These are phyloP conservation scores for Antitrichia curtipendula DNA, from an alignment of 225 moss, liverwort and hornwort genomes.

Conservation along the genomic window DNA sequence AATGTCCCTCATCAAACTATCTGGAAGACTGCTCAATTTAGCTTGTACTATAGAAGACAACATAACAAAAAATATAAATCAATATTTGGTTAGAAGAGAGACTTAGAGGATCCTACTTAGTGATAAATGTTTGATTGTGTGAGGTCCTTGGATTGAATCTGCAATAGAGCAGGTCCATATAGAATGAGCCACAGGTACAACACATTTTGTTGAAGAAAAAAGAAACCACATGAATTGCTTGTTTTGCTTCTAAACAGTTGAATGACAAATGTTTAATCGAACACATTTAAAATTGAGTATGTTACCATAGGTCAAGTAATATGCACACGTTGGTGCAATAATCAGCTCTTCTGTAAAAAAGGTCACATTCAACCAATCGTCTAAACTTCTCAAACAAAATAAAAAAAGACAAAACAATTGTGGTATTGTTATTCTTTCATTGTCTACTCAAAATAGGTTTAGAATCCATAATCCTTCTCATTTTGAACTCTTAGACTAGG, in stretches of 20 bases:
- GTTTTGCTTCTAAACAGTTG: rapidly evolving
- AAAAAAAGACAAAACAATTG: neutral
- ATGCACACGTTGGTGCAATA: too few species aligned
- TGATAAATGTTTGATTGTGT: rapidly evolving
- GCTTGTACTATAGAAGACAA: rapidly evolving
- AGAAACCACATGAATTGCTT: too few species aligned
- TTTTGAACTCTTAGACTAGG: neutral
- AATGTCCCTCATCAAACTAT: neutral
- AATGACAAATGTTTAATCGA: rapidly evolving
- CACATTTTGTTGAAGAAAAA: neutral
- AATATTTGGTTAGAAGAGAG: rapidly evolving
- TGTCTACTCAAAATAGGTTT: neutral
- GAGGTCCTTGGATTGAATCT: neutral
- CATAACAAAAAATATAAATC: too few species aligned
- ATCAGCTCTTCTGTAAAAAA: neutral
- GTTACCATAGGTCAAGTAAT: neutral
- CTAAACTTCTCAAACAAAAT: neutral
- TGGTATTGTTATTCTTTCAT: neutral
- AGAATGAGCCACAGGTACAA: rapidly evolving
- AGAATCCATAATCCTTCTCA: neutral
- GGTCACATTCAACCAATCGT: too few species aligned
- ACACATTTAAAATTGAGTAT: neutral
- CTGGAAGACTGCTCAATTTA: too few species aligned
- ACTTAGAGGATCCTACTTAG: neutral
- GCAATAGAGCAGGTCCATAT: rapidly evolving